Base-by-base conservation (phyloP, 331 rosid species). In the Malus hybrid region DNA sequence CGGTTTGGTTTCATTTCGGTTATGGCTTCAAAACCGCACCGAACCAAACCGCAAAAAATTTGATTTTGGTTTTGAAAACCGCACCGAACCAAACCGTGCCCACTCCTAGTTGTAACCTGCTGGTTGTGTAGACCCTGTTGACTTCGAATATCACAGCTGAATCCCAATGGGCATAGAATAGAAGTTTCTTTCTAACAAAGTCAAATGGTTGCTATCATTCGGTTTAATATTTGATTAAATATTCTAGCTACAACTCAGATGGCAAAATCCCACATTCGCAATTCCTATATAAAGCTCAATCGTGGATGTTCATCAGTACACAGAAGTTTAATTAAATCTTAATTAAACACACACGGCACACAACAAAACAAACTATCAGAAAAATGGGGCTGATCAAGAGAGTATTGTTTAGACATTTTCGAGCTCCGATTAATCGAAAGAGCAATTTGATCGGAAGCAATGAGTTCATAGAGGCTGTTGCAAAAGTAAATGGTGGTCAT, bases 311-410 rank as follows among this genome's bases (percentile, higher is more conserved):
- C 65, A 71, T 30, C 16, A 3, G 56, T 53, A 58, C 4, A 46
- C 5, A 24, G 11, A 6, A 33, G 39, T 29, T 63, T 63, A 1
- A 26, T 63, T 63, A 15, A 63, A 63, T 4, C 20, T 60, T 22
- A 63, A 63, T 20, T 26, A 28, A 29, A 63, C 39, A 13, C 39
- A 29, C 10, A 10, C 30, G 1, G 13, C 52, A 58, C 5, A 73
- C 6, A 73, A 5, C 16, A 26, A 73, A 48, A 20, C 3, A 63
- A 7, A 16, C n/a, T 3, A 33, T 15, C 10, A 19, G 20, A 22
- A 5, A 22, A 36, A 86, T 86, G 90, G 82, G 76, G 62, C 22
- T 74, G 20, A 71, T 71, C 32, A 81, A 75, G 83, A 84, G 82
- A 84, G 77, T 78, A 15, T 78, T 72, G 5, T 55, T 34, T 34